Percentiles rank a stretch among this genome's conserved stretches.
These are phyloP conservation scores for Poteriospumella lacustris DNA, from an alignment of 108 stramenopile genomes.

Conservation along the genomic window DNA sequence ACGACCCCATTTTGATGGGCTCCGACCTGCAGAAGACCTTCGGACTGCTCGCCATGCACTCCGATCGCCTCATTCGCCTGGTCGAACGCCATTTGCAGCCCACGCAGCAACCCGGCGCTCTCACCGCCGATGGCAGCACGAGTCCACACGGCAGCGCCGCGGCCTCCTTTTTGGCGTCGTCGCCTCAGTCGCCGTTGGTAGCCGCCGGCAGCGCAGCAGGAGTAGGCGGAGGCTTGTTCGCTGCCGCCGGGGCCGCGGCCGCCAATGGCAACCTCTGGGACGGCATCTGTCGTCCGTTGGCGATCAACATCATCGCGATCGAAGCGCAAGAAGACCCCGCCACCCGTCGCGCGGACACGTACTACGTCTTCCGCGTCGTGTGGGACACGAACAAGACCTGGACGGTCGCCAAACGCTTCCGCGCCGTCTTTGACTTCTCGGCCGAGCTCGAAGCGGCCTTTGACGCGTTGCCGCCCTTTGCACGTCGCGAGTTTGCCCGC, in stretches of 20 bases:
- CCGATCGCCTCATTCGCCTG: not conserved
- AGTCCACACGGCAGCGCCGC: too few species aligned
- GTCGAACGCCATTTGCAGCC: conserved; percentile 1
- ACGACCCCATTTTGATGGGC: conserved; percentile 2
- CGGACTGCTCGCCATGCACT: not conserved
- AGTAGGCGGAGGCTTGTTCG: too few species aligned
- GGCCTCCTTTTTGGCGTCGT: too few species aligned
- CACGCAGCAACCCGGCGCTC: not conserved
- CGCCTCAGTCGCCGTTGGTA: too few species aligned
- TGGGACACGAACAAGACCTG: not conserved
- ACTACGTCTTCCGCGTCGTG: not conserved
- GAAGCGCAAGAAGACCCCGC: conserved; percentile 3
- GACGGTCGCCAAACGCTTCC: not conserved
- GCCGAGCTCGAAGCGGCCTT: not conserved
- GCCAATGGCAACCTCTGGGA: too few species aligned
- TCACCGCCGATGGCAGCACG: too few species aligned
- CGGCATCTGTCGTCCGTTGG: conserved; percentile 1
- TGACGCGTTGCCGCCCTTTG: conserved; percentile 14
- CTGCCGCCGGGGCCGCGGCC: too few species aligned
- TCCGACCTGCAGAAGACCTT: too few species aligned
- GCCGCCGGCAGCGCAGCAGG: too few species aligned
- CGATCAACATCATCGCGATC: not conserved
- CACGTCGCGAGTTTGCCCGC: not conserved
- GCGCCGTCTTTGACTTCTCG: not conserved
- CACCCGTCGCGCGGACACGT: not conserved